Conservation (phyloP, 2,329 filamentous ascomycete genomes). For the Venturia pyrina region DNA sequence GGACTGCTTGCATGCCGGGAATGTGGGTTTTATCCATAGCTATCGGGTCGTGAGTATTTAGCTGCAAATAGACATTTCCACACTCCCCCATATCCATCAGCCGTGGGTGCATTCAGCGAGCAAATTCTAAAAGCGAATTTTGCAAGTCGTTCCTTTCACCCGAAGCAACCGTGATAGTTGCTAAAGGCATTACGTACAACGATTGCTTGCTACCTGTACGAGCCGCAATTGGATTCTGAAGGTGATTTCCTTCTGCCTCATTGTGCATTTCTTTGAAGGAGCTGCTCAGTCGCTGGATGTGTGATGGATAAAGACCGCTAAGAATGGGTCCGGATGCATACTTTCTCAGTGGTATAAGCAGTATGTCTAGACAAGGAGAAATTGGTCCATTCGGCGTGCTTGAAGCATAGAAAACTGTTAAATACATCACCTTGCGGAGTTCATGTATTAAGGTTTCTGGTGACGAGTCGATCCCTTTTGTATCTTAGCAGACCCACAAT, state of each 20-base stretch:
- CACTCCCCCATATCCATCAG: background rate
- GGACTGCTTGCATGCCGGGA: background rate
- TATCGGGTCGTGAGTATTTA: background rate
- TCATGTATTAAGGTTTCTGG: background rate
- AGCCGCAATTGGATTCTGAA: too few species aligned
- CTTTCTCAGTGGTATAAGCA: too few species aligned
- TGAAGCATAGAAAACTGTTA: background rate
- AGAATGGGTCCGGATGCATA: too few species aligned
- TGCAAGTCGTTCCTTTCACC: too few species aligned
- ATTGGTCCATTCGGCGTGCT: background rate
- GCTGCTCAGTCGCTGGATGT: background rate
- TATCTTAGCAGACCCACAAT: background rate
- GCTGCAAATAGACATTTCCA: background rate
- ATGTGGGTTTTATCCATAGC: background rate
- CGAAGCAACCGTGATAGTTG: too few species aligned
- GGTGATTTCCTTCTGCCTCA: background rate
- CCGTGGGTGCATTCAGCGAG: background rate
- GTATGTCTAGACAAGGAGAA: background rate
- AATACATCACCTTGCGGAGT: background rate
- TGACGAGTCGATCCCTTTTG: background rate
- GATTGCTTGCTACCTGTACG: too few species aligned
- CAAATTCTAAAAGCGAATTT: too few species aligned
- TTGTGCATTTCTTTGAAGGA: background rate
- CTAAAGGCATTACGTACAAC: too few species aligned
- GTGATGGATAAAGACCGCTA: background rate